These are phyloP conservation scores for Tricharina praecox DNA, from an alignment of 495 filamentous ascomycete genomes.

Conservation along the genomic window DNA sequence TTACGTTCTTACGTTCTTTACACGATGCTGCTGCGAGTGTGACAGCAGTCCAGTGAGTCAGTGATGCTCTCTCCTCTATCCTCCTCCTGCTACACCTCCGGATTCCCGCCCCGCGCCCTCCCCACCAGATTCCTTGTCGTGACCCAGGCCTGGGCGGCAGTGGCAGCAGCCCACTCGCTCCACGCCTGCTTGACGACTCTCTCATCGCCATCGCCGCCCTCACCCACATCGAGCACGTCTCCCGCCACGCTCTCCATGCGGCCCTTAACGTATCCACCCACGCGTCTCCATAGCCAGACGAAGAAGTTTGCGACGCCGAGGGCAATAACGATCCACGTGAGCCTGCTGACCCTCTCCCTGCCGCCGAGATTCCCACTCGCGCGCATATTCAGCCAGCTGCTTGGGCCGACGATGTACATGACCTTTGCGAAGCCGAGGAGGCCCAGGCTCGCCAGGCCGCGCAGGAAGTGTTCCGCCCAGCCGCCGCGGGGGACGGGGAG, in stretches of 20 bases:
- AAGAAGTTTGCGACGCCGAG: slow-evolving; percentile 71
- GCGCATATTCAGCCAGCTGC: slow-evolving; percentile 58
- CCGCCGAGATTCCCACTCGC: slow-evolving; percentile 33
- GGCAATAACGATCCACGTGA: slow-evolving; percentile 61
- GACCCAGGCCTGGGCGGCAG: not conserved
- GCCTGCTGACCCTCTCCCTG: slow-evolving; percentile 52
- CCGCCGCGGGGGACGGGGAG: slow-evolving; percentile 24
- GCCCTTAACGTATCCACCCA: slow-evolving; percentile 15
- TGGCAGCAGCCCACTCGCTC: not conserved
- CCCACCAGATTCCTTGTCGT: not conserved
- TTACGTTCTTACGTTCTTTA: too few relatives aligned
- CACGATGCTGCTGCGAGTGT: too few relatives aligned
- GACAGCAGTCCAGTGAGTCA: too few relatives aligned
- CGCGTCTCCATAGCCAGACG: slow-evolving; percentile 20
- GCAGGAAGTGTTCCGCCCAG: slow-evolving; percentile 55
- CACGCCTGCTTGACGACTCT: slow-evolving; percentile 5
- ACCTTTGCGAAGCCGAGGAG: slow-evolving; percentile 73
- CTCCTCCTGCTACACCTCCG: too few relatives aligned
- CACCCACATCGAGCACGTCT: slow-evolving; percentile 18
- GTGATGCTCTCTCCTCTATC: too few relatives aligned
- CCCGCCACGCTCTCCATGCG: slow-evolving; percentile 22
- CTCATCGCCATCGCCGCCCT: slow-evolving; percentile 8
- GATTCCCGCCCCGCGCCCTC: too few relatives aligned
- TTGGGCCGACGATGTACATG: slow-evolving; percentile 55
- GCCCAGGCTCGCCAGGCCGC: slow-evolving; percentile 71